Percentiles rank a stretch among this genome's conserved stretches.
phyloP scores from a whole-genome alignment of 305 asterid species.

The Fraxinus sp. region DNA sequence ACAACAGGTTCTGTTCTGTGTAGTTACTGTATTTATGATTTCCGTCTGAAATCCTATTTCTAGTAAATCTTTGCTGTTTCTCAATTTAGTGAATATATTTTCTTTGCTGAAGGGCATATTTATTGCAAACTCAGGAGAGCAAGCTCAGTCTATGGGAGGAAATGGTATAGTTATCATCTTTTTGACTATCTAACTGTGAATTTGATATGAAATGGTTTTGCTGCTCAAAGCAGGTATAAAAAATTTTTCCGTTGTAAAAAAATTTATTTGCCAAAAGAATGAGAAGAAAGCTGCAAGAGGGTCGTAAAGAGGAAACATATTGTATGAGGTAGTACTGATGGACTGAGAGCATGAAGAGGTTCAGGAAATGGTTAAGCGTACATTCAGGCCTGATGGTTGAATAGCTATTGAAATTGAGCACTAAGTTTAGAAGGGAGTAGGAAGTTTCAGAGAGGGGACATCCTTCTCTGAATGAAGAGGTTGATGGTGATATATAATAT shows the following conservation, averaged over 20 bases:
- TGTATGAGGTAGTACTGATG: neutral
- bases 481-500: neutral
- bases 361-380: neutral
- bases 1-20: slow-evolving; percentile 60
- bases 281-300: neutral
- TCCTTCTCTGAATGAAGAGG: slow-evolving; percentile 6
- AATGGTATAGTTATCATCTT: slow-evolving; percentile 41
- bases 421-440: slow-evolving; percentile 11
- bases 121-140: slow-evolving; percentile 97
- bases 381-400: neutral
- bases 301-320: neutral
- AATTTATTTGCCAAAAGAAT: neutral
- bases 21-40: neutral
- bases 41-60: slow-evolving; percentile 10
- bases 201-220: slow-evolving; percentile 3
- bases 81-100: slow-evolving; percentile 28
- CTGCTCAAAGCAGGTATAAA: neutral
- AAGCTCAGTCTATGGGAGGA: slow-evolving; percentile 56
- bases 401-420: slow-evolving; percentile 6
- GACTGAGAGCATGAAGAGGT: neutral
- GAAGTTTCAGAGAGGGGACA: neutral
- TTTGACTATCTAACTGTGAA: slow-evolving; percentile 19
- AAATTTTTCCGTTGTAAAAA: slow-evolving; percentile 3
- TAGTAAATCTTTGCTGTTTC: slow-evolving; percentile 8
- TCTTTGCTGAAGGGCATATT: slow-evolving; percentile 72